Conservation (phyloP, 1,284 basidiomycete species). For the Porodaedalea pini region DNA sequence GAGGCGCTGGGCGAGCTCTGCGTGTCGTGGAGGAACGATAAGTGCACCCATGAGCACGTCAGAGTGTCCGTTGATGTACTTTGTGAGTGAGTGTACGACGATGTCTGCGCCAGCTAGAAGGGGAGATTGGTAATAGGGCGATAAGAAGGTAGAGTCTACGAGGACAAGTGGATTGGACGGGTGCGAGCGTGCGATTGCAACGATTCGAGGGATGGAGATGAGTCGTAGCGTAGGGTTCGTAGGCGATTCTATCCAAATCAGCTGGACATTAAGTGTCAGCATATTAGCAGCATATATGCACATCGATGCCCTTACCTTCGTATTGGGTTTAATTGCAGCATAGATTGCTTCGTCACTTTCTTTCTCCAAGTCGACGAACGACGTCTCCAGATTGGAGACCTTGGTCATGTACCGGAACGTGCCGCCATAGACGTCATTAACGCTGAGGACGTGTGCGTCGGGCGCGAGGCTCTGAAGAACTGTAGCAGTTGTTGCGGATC, state of each 20-base stretch:
- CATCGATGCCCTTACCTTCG: slow-evolving; percentile 55
- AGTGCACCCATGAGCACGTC: slow-evolving; percentile 88
- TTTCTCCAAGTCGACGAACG: slow-evolving; percentile 82
- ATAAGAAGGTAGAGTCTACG: slow-evolving; percentile 91
- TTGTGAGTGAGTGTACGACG: slow-evolving; percentile 79
- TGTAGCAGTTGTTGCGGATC: slow-evolving; percentile 84
- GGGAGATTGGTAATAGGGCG: slow-evolving; percentile 89
- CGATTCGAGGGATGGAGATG: slow-evolving; percentile 71
- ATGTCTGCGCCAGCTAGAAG: slow-evolving; percentile 83
- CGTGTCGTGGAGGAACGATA: slow-evolving; percentile 61
- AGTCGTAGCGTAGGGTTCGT: slow-evolving; percentile 94
- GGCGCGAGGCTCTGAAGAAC: slow-evolving; percentile 74
- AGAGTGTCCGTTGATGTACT: slow-evolving; percentile 93
- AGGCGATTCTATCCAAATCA: slow-evolving; percentile 96
- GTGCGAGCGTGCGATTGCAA: slow-evolving; percentile 55
- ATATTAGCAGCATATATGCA: not conserved
- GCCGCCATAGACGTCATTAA: slow-evolving; percentile 92
- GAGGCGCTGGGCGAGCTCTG: slow-evolving; percentile 48
- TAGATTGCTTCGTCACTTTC: slow-evolving; percentile 63
- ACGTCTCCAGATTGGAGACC: slow-evolving; percentile 76
- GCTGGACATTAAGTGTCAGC: slow-evolving; percentile 38
- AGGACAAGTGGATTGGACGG: slow-evolving; percentile 68
- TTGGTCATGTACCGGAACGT: slow-evolving; percentile 84
- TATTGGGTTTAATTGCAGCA: slow-evolving; percentile 68
- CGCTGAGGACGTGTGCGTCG: slow-evolving; percentile 78